A percentile compares a stretch with the other conserved stretches of the same genome.
Conservation (phyloP, 805 yeast genomes). For the Barnettozyma salicaria region DNA sequence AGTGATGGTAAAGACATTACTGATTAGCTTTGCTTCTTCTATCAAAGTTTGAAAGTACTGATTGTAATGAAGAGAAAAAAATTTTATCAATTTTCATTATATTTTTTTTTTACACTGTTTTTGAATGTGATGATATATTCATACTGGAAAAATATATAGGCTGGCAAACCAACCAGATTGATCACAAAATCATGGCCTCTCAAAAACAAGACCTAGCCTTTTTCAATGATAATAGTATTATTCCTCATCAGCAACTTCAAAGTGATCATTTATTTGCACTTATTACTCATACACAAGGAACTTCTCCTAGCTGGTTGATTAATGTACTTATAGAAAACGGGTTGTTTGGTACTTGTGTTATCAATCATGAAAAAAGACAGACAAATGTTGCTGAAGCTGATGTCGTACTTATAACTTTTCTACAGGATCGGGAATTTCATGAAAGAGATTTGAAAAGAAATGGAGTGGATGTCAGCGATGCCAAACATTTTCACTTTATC, state of each 20-base stretch:
- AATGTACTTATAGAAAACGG: constrained; percentile 48
- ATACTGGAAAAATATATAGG: too few relatives aligned
- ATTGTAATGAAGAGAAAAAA: background rate
- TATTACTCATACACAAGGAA: constrained; percentile 42
- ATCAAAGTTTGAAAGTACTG: background rate
- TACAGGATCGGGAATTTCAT: constrained; percentile 28
- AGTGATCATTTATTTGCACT: constrained; percentile 25
- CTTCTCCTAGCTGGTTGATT: constrained; percentile 60
- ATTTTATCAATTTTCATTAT: background rate
- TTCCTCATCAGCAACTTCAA: constrained; percentile 23
- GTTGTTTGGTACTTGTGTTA: constrained; percentile 22
- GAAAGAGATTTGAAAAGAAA: constrained; percentile 33
- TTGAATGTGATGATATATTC: background rate
- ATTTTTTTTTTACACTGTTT: background rate
- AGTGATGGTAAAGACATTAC: constrained; percentile 43
- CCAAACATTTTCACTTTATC: constrained; percentile 31
- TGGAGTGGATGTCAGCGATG: constrained; percentile 32
- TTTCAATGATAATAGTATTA: constrained; percentile 45
- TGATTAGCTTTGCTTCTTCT: background rate
- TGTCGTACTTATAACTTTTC: constrained; percentile 32
- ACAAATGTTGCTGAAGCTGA: constrained; percentile 14
- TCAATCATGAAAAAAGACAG: constrained; percentile 17
- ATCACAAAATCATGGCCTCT: constrained; percentile 15
- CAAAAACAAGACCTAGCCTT: constrained; percentile 57
- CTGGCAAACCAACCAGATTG: background rate